Conservation (phyloP, 306 rosid genomes). For the Lablab purpureus region DNA sequence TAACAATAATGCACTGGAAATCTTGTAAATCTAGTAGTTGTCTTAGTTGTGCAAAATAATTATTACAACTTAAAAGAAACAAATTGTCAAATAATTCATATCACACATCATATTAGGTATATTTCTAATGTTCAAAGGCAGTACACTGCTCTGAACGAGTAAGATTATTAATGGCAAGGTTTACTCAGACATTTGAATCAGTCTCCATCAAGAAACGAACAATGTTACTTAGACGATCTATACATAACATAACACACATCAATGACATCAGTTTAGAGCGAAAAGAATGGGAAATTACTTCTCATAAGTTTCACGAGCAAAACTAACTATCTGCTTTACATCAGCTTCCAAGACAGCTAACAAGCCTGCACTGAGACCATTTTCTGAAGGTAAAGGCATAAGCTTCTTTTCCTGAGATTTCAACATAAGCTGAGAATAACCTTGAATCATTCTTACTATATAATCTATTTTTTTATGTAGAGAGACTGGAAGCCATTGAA, state of each 20-base stretch:
- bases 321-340: constrained; percentile 69
- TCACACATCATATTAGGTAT: constrained; percentile 21
- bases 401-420: constrained; percentile 57
- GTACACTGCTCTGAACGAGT: background rate
- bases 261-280: constrained; percentile 24
- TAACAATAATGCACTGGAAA: constrained; percentile 34
- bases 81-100: constrained; percentile 22
- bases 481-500: constrained; percentile 93
- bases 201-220: constrained; percentile 17
- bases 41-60: constrained; percentile 3
- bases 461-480: constrained; percentile 70
- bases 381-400: constrained; percentile 61
- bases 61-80: constrained; percentile 6
- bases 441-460: constrained; percentile 55
- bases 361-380: constrained; percentile 74
- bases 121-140: constrained; percentile 25
- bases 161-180: constrained; percentile 28
- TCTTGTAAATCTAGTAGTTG: constrained; percentile 21
- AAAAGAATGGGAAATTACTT: constrained; percentile 62
- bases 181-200: constrained; percentile 21
- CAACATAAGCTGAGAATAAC: constrained; percentile 53
- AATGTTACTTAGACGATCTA: background rate
- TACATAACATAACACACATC: background rate
- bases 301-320: constrained; percentile 78
- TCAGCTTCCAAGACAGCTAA: constrained; percentile 85